phyloP scores from a whole-genome alignment of 345 rosid genomes.

The Schrenkiella parvula region DNA sequence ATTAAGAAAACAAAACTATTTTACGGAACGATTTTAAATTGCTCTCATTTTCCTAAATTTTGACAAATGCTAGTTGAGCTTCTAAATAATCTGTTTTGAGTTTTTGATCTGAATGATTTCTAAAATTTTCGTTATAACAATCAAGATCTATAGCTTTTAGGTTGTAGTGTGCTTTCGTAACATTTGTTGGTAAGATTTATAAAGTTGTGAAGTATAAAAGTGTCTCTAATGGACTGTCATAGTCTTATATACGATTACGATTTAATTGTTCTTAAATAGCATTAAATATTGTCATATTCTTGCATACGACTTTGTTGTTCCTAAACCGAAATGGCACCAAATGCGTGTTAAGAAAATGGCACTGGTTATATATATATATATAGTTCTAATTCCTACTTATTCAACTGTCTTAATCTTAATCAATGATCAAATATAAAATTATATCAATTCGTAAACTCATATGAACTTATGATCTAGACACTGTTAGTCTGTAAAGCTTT shows the following conservation, averaged over 20 bases:
- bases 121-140: neutral
- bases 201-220: constrained; percentile 13
- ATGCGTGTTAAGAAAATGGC: constrained; percentile 4
- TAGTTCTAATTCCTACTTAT: neutral
- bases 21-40: no score
- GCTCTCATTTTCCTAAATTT: no score
- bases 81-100: neutral
- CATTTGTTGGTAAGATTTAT: constrained; percentile 15
- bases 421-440: neutral
- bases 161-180: constrained; percentile 17
- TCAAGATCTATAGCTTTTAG: neutral
- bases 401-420: neutral
- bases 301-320: constrained; percentile 15
- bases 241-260: constrained; percentile 9
- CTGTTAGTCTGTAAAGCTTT: neutral
- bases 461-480: neutral
- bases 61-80: no score
- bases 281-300: constrained; percentile 18
- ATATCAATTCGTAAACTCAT: neutral
- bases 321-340: constrained; percentile 13
- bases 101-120: neutral
- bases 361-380: neutral
- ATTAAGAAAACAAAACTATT: no score
- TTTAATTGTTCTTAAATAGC: constrained; percentile 17
- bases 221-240: constrained; percentile 1